These are phyloP conservation scores for Blastobotrys chiropterorum DNA, from an alignment of 805 yeast genomes.

Conservation along the genomic window DNA sequence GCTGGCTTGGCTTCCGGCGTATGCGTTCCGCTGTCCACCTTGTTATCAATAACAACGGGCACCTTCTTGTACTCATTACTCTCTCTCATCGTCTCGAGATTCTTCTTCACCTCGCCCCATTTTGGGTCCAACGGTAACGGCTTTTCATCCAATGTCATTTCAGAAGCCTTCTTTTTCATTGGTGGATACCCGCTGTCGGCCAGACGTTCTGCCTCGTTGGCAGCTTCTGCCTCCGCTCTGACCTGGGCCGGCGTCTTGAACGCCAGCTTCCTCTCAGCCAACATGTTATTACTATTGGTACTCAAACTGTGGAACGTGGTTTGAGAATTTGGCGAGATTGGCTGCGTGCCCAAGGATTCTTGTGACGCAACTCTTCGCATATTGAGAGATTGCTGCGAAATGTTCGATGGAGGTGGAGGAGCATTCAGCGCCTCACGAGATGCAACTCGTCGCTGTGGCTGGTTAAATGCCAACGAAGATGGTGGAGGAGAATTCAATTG, in stretches of 20 bases:
- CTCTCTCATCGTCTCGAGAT: conserved; percentile 15
- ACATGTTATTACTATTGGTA: not conserved
- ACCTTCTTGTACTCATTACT: not conserved
- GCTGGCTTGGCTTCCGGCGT: conserved; percentile 9
- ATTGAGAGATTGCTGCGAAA: not conserved
- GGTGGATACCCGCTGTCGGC: not conserved
- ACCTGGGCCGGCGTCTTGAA: not conserved
- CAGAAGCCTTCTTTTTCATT: not conserved
- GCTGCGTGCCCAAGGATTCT: not conserved
- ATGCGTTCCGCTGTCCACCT: conserved; percentile 1
- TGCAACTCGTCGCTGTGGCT: not conserved
- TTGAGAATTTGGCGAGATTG: no score
- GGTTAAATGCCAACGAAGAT: no score
- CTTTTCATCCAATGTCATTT: not conserved
- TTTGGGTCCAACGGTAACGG: conserved; percentile 14
- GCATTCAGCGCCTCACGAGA: not conserved
- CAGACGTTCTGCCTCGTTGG: not conserved
- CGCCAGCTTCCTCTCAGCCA: not conserved
- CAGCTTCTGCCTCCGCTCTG: not conserved
- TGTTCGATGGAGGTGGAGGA: not conserved
- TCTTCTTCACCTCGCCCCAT: conserved; percentile 18
- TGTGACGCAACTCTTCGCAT: not conserved
- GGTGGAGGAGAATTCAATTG: no score
- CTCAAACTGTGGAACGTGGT: not conserved
- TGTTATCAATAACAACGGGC: conserved; percentile 2